phyloP scores from a whole-genome alignment of 2,329 filamentous ascomycete species.

The Sporothrix curviconia region DNA sequence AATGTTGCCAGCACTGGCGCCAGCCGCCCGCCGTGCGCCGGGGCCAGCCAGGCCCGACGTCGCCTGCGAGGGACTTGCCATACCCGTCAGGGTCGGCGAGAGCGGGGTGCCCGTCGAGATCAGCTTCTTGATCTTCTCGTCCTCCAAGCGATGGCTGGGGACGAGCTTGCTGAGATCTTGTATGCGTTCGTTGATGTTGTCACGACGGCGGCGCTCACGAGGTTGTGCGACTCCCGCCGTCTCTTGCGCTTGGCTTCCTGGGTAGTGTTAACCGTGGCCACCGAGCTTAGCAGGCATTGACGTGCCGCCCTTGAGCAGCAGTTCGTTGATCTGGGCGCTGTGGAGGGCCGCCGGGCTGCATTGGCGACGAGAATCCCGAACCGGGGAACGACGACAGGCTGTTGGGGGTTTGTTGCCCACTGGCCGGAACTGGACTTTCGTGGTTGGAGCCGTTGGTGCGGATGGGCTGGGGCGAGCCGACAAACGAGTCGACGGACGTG shows the following conservation, averaged over 20 bases:
- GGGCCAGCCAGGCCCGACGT: constrained; percentile 84
- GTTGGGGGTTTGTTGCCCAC: constrained; percentile 81
- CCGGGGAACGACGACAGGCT: constrained; percentile 82
- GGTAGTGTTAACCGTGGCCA: constrained; percentile 50
- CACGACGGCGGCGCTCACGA: constrained; percentile 91
- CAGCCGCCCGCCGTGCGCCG: constrained; percentile 71
- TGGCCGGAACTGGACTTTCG: constrained; percentile 82
- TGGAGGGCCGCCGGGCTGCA: constrained; percentile 55
- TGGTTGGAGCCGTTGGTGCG: constrained; percentile 60
- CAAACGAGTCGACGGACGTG: constrained; percentile 61
- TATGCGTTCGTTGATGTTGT: constrained; percentile 98
- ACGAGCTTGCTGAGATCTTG: constrained; percentile 93
- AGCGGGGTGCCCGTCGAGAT: constrained; percentile 87
- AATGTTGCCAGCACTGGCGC: constrained; percentile 67
- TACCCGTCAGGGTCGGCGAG: constrained; percentile 70
- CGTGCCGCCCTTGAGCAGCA: constrained; percentile 78
- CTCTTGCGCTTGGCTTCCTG: constrained; percentile 92
- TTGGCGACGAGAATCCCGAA: constrained; percentile 81
- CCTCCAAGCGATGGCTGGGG: constrained; percentile 84
- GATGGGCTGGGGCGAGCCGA: constrained; percentile 63
- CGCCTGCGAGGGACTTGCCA: constrained; percentile 63
- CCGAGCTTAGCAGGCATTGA: constrained; percentile 85
- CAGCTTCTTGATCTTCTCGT: constrained; percentile 94
- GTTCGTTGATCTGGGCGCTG: constrained; percentile 76
- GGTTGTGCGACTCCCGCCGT: constrained; percentile 88